Evolutionary conservation across 495 filamentous ascomycete species (phyloP), one percentile per base, ranked within the genome.

Genomic region (Daldinia bambusicola): DNA sequence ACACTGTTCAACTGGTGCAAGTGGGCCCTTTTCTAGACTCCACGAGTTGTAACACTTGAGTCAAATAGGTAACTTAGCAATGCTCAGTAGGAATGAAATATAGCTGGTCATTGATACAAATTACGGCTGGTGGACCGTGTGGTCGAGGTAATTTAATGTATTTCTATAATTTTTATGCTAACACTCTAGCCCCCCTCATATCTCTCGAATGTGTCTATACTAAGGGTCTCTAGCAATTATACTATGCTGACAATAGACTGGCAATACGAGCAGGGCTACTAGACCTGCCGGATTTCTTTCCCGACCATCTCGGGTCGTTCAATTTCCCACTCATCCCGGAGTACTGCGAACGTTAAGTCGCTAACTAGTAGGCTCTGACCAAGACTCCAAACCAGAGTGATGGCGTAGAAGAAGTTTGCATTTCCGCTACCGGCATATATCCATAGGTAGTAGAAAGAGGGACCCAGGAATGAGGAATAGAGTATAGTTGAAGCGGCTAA

Each of bases 391-490:
- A 98, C 95, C 0, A 99, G 85, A 4, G 95, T 99, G 76, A 99
- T 98, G 74, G 95, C 95, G 75, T 99, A 99, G 82, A 98, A 99
- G 82, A 99, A 99, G 78, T 99, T 99, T 43, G 95, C 95, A 75
- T 99, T 99, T 34, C 96, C 95, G 37, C 92, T 96, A 41, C 95
- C 95, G 18, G 95, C 96, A 76, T 99, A 99, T 68, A 98, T 97
- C 95, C 95, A 99, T 4, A 99, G 85, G 78, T 99, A 89, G 75
- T 98, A 97, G 80, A 99, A 99, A 0, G 94, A 93, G 0, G 95
- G 95, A 0, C 95, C 95, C 0, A 99, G 88, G 36, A 97, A 88
- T 18, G 89, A 90, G 20, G 92, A 89, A 80, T 98, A 98, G 3
- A 97, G 84, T 6, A 99, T 82, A 0, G 92, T 90, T 6, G 93